Base-by-base conservation (phyloP, 2,329 filamentous ascomycete species). In the Akanthomyces uredinophilus region DNA sequence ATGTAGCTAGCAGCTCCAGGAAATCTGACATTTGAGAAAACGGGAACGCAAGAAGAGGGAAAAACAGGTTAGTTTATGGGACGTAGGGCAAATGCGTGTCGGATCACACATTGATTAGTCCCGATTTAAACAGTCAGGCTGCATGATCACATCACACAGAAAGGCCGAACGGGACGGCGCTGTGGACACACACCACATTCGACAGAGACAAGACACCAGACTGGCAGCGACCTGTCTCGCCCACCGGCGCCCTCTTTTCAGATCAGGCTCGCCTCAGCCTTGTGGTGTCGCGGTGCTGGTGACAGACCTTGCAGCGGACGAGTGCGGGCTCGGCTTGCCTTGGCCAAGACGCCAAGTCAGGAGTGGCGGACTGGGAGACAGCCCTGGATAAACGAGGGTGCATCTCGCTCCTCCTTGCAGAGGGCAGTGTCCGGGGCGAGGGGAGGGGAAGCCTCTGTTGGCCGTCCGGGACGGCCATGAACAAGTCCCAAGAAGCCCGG, bases 251-350 rank as follows among this genome's bases (percentile, higher is more conserved):
- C 10, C 5, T 50, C 39, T 43, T 47, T 18, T 44, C 46, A 44
- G 58, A 60, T 53, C 58, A 60, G 58, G 58, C 46, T 60, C 27
- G 41, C 49, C 46, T 60, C 58, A 60, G 58, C 58, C 58, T 60
- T 60, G 49, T 37, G 47, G 35, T 39, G 10, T n/a, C 11, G 20
- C 22, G 24, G 22, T 58, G 22, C 22, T 22, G 35, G 20, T 47
- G 43, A 29, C 32, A 52, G 29, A 18, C 32, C 32, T 16, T 35
- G 49, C 22, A 55, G 24, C 22, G 52, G 50, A 49, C 22, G 24
- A 49, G 11, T 14, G 22, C 39, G 24, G 46, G 35, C 41, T 44
- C 41, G 53, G 53, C 52, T 46, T n/a, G n/a, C n/a, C n/a, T n/a
- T 18, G 22, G 55, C 55, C 55, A 58, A 58, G 55, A 41, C 41